phyloP scores from a whole-genome alignment of 148 eudicot species.

The Spergularia marina region DNA sequence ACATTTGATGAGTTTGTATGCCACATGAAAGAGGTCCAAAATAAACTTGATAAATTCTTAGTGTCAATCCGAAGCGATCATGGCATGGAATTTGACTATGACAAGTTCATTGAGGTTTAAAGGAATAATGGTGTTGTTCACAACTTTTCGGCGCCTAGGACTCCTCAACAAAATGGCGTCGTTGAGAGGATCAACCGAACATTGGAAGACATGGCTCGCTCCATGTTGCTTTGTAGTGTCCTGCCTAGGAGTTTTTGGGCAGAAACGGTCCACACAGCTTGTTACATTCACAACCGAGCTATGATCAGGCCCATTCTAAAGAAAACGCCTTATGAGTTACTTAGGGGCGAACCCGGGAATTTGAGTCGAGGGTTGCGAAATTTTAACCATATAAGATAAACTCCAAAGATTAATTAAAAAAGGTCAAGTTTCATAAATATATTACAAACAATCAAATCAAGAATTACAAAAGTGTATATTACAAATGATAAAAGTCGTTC shows the following conservation, averaged over 20 bases:
- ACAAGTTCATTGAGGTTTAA: background rate
- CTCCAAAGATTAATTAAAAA: no score
- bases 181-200: background rate
- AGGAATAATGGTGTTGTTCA: background rate
- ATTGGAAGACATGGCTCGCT: background rate
- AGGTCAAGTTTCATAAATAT: no score
- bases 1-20: background rate
- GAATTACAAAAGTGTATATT: no score
- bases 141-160: background rate
- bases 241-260: background rate
- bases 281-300: background rate
- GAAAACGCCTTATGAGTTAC: background rate
- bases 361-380: no score
- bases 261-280: background rate
- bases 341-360: no score
- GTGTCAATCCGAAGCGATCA: background rate
- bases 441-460: no score
- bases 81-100: background rate
- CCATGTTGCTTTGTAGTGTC: background rate
- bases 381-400: no score
- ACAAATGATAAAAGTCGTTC: no score
- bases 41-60: background rate
- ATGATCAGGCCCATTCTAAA: background rate
- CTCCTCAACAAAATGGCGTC: conserved; percentile 4
- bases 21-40: background rate